Conservation (phyloP, 2,329 filamentous ascomycete genomes). For the Pestalotiopsis sp. region DNA sequence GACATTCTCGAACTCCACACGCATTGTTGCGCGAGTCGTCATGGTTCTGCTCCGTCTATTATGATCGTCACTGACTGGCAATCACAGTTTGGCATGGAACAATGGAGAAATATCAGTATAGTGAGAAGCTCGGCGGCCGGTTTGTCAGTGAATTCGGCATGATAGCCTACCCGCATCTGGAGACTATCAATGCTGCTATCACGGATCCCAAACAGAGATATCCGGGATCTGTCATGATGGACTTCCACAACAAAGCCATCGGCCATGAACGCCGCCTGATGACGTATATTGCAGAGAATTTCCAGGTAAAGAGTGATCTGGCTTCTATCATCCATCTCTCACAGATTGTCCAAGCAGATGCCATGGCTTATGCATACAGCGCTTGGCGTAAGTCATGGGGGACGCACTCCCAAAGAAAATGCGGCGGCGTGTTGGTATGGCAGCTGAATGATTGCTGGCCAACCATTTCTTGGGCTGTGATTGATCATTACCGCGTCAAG, state of each 20-base stretch:
- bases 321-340: slow-evolving; percentile 57
- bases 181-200: slow-evolving; percentile 70
- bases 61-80: slow-evolving; percentile 9
- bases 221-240: slow-evolving; percentile 72
- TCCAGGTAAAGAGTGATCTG: slow-evolving; percentile 52
- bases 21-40: not conserved
- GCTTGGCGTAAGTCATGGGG: slow-evolving; percentile 67
- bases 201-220: slow-evolving; percentile 54
- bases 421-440: slow-evolving; percentile 69
- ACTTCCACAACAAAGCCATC: slow-evolving; percentile 83
- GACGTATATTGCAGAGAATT: slow-evolving; percentile 77
- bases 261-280: slow-evolving; percentile 75
- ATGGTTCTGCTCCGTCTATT: no score
- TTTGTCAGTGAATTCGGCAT: slow-evolving; percentile 86
- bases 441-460: slow-evolving; percentile 75
- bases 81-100: slow-evolving; percentile 70
- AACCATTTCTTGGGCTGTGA: slow-evolving; percentile 66
- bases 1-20: no score
- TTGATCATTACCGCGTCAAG: slow-evolving; percentile 58
- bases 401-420: slow-evolving; percentile 57
- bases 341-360: slow-evolving; percentile 57
- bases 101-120: slow-evolving; percentile 79
- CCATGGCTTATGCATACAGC: slow-evolving; percentile 53
- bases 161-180: slow-evolving; percentile 76
- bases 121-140: slow-evolving; percentile 68